A percentile compares a stretch with the other conserved stretches of the same genome.
phyloP scores from a whole-genome alignment of 345 rosid species.

The Citrus trifoliata region DNA sequence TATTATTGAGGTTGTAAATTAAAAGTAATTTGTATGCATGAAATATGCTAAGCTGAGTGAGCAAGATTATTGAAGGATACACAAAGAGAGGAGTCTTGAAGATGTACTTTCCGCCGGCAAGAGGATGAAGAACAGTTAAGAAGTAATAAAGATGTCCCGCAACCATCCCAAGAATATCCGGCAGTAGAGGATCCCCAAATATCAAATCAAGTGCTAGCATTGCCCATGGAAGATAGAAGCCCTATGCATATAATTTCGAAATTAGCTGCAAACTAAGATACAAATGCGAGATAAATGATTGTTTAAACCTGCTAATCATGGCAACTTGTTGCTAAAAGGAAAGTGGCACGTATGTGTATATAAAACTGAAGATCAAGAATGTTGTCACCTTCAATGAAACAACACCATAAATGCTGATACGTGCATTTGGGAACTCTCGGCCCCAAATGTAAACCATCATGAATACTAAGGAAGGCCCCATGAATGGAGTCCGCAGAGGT shows the following conservation, averaged over 20 bases:
- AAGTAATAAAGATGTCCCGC: slow-evolving; percentile 63
- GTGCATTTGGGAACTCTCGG: slow-evolving; percentile 56
- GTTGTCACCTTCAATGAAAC: slow-evolving; percentile 50
- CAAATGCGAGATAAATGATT: background rate
- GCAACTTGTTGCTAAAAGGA: background rate
- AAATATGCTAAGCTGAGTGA: background rate
- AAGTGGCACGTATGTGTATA: background rate
- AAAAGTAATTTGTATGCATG: background rate
- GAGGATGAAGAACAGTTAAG: slow-evolving; percentile 67
- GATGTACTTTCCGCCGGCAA: slow-evolving; percentile 46
- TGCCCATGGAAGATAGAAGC: slow-evolving; percentile 71
- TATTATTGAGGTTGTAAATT: too few species aligned
- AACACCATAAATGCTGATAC: slow-evolving; percentile 48
- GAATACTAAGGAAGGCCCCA: slow-evolving; percentile 56
- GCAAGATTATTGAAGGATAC: slow-evolving; percentile 44
- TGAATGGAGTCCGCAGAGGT: slow-evolving; percentile 36
- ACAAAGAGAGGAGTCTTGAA: slow-evolving; percentile 64
- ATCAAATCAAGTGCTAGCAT: slow-evolving; percentile 57
- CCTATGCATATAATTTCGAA: slow-evolving; percentile 26
- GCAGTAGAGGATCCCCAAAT: slow-evolving; percentile 48
- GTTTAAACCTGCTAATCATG: background rate
- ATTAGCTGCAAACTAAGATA: background rate
- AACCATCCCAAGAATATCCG: slow-evolving; percentile 60
- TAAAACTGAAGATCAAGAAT: background rate
- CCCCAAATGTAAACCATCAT: slow-evolving; percentile 63